Percentiles rank a stretch among this genome's conserved stretches.
Conservation (phyloP, 495 filamentous ascomycete species). For the Annulohypoxylon bovei region DNA sequence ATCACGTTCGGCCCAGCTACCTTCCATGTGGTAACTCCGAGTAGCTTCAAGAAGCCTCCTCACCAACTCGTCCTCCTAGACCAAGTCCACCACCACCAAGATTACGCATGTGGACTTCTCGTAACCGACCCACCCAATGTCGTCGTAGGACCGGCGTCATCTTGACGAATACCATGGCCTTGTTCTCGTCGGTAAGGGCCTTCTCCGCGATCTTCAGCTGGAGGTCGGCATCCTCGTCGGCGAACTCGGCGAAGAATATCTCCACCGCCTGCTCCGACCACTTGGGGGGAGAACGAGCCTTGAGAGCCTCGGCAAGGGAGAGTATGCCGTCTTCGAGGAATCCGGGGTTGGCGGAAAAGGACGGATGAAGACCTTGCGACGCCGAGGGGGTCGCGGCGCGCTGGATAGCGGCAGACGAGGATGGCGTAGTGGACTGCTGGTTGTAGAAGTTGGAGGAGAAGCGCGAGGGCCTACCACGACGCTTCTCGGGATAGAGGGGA, state of each 20-base stretch:
- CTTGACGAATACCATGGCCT: conserved; percentile 64
- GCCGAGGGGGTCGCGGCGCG: conserved; percentile 15
- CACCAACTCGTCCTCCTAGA: conserved; percentile 42
- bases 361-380: conserved; percentile 7
- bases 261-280: conserved; percentile 63
- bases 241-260: conserved; percentile 60
- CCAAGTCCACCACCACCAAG: conserved; percentile 38
- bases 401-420: conserved; percentile 15
- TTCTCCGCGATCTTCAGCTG: conserved; percentile 64
- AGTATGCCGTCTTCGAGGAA: conserved; percentile 46
- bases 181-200: conserved; percentile 61
- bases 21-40: background rate
- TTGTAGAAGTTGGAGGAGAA: conserved; percentile 46
- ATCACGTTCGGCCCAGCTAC: background rate
- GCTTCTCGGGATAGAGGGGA: conserved; percentile 50
- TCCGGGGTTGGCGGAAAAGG: conserved; percentile 11
- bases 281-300: conserved; percentile 36
- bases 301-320: conserved; percentile 50
- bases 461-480: conserved; percentile 52
- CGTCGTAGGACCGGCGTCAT: conserved; percentile 55
- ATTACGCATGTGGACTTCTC: conserved; percentile 59
- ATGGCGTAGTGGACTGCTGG: conserved; percentile 31
- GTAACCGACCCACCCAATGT: conserved; percentile 59
- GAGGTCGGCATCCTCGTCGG: conserved; percentile 58
- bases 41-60: conserved; percentile 40